phyloP scores from a whole-genome alignment of 805 yeast genomes.

The Metschnikowia picachoensis region DNA sequence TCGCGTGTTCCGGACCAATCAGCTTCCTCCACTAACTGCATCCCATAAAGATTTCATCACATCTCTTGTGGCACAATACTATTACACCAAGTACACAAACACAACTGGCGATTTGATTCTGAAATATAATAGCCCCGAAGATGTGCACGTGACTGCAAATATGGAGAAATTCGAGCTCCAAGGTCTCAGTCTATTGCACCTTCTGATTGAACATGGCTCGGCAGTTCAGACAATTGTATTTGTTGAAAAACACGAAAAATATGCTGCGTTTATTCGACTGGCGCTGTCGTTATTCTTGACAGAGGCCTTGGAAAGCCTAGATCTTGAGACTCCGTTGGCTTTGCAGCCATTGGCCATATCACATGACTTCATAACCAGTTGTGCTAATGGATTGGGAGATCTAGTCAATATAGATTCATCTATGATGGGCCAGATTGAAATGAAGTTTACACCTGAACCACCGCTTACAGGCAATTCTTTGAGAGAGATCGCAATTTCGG shows the following conservation, averaged over 20 bases:
- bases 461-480: constrained; percentile 11
- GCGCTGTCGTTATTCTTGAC: constrained; percentile 8
- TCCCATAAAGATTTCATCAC: constrained; percentile 3
- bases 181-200: constrained; percentile 1
- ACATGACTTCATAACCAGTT: not conserved
- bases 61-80: constrained; percentile 10
- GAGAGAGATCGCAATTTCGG: constrained; percentile 4
- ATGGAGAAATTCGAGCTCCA: not conserved
- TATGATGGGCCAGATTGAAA: constrained; percentile 9
- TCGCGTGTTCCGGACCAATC: constrained; percentile 6
- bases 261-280: constrained; percentile 5
- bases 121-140: constrained; percentile 7
- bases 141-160: constrained; percentile 5
- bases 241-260: not conserved
- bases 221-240: constrained; percentile 9
- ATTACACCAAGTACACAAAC: constrained; percentile 10
- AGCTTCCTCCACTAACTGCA: constrained; percentile 5
- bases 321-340: constrained; percentile 8
- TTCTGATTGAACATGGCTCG: constrained; percentile 5
- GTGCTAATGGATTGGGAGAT: constrained; percentile 1
- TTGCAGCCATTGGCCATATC: constrained; percentile 3
- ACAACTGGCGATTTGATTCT: constrained; percentile 10
- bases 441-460: constrained; percentile 8
- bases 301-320: constrained; percentile 13
- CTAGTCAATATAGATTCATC: not conserved